A percentile compares a stretch with the other conserved stretches of the same genome.
These are phyloP conservation scores for Sanguinoderma infundibulare DNA, from an alignment of 1,284 basidiomycete genomes.

Conservation along the genomic window DNA sequence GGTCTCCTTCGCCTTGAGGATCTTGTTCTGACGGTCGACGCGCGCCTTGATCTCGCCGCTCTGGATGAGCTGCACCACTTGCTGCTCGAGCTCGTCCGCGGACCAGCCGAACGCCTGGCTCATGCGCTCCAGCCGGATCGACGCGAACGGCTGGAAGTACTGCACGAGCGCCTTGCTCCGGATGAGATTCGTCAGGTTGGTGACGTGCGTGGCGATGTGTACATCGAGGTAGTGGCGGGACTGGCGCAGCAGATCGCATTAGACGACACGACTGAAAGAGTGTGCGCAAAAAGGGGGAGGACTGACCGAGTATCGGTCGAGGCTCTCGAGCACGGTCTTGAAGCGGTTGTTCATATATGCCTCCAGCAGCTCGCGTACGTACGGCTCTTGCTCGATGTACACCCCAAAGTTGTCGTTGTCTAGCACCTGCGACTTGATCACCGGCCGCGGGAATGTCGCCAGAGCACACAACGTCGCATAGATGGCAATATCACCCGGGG, in stretches of 20 bases:
- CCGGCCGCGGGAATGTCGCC: constrained; percentile 69
- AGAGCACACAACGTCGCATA: constrained; percentile 84
- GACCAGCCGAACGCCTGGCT: constrained; percentile 83
- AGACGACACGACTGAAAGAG: not conserved
- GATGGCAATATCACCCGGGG: constrained; percentile 81
- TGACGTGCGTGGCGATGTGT: constrained; percentile 71
- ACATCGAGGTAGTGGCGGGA: constrained; percentile 78
- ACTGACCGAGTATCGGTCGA: constrained; percentile 74
- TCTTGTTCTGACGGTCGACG: constrained; percentile 84
- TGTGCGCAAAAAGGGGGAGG: not conserved
- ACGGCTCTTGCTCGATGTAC: constrained; percentile 87
- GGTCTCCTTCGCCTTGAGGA: constrained; percentile 73
- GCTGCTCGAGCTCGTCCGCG: constrained; percentile 66
- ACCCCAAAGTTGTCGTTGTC: constrained; percentile 72
- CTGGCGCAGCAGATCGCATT: constrained; percentile 38
- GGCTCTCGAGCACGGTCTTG: constrained; percentile 75
- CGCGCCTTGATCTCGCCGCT: constrained; percentile 75
- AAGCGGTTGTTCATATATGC: constrained; percentile 85
- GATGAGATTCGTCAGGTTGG: constrained; percentile 62
- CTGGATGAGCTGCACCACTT: constrained; percentile 77
- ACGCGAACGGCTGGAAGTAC: constrained; percentile 85
- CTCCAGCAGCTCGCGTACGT: constrained; percentile 81
- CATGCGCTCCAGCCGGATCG: constrained; percentile 82
- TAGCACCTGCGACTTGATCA: constrained; percentile 72
- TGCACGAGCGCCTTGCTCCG: constrained; percentile 77